phyloP scores from a whole-genome alignment of 1,284 basidiomycete genomes.

The Caloboletus inedulis region DNA sequence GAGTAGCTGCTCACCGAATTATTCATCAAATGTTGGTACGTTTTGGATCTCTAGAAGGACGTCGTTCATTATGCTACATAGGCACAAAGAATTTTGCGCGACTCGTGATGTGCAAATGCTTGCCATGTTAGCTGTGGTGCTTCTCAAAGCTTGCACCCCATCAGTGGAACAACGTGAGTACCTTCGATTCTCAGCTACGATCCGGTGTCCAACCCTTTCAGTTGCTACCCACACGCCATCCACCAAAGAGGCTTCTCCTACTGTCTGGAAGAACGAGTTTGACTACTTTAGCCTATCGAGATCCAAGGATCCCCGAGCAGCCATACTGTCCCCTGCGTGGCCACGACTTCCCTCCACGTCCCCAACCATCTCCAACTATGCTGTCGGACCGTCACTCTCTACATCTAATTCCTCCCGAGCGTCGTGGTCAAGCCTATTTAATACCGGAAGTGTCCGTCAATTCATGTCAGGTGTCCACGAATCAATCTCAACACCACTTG shows the following conservation, averaged over 20 bases:
- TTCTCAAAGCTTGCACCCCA: conserved; percentile 47
- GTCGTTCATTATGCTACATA: conserved; percentile 31
- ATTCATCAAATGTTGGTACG: conserved; percentile 45
- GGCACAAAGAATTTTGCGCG: conserved; percentile 61
- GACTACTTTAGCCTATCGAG: conserved; percentile 52
- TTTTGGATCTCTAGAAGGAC: background rate
- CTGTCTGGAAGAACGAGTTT: conserved; percentile 20
- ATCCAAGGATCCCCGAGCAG: conserved; percentile 32
- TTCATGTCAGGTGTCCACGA: conserved; percentile 58
- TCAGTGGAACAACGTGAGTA: conserved; percentile 29
- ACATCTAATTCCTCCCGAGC: conserved; percentile 59
- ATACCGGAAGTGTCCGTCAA: conserved; percentile 58
- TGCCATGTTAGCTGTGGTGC: conserved; percentile 69
- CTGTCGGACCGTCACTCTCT: conserved; percentile 36
- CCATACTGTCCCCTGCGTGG: conserved; percentile 34
- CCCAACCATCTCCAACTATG: conserved; percentile 34
- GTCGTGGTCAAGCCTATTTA: conserved; percentile 75
- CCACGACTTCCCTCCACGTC: conserved; percentile 35
- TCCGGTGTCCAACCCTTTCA: background rate
- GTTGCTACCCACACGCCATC: conserved; percentile 16
- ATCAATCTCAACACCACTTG: conserved; percentile 42
- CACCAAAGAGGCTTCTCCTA: conserved; percentile 19
- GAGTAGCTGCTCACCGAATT: conserved; percentile 35
- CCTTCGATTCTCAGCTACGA: background rate
- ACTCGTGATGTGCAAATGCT: conserved; percentile 79